A percentile compares a stretch with the other conserved stretches of the same genome.
phyloP scores from a whole-genome alignment of 768 basidiomycete species.

The Coprinopsis cinerea region DNA sequence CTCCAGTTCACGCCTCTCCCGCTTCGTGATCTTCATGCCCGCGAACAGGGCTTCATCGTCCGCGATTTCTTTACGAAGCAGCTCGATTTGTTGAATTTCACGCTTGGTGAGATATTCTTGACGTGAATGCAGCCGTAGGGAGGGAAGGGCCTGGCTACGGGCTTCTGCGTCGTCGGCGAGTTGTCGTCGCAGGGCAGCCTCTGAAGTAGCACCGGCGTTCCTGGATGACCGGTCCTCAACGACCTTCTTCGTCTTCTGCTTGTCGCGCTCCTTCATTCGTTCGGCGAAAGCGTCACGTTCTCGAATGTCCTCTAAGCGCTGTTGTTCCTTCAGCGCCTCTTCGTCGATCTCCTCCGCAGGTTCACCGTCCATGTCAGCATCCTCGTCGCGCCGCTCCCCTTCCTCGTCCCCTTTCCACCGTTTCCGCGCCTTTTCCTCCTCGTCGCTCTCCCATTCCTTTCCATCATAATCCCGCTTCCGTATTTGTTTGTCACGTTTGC shows the following conservation, averaged over 20 bases:
- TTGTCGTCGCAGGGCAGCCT: conserved; percentile 73
- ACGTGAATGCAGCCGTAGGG: conserved; percentile 81
- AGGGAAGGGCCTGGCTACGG: conserved; percentile 50
- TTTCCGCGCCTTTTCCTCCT: conserved; percentile 73
- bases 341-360: conserved; percentile 47
- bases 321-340: conserved; percentile 60
- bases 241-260: conserved; percentile 81
- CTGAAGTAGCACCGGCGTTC: conserved; percentile 64
- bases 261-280: conserved; percentile 77
- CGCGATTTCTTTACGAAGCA: conserved; percentile 86
- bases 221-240: conserved; percentile 90
- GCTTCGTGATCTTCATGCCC: conserved; percentile 86
- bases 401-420: conserved; percentile 49
- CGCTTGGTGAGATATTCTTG: conserved; percentile 96
- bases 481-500: conserved; percentile 49
- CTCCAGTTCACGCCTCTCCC: conserved; percentile 76
- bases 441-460: conserved; percentile 89
- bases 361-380: neutral
- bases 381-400: conserved; percentile 7
- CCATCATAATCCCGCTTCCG: conserved; percentile 79
- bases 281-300: conserved; percentile 94
- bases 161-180: conserved; percentile 75
- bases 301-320: conserved; percentile 70
- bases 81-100: conserved; percentile 92
- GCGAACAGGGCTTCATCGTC: conserved; percentile 89